Base-by-base conservation (phyloP, 805 yeast genomes). In the Citeromyces nyonsensis region DNA sequence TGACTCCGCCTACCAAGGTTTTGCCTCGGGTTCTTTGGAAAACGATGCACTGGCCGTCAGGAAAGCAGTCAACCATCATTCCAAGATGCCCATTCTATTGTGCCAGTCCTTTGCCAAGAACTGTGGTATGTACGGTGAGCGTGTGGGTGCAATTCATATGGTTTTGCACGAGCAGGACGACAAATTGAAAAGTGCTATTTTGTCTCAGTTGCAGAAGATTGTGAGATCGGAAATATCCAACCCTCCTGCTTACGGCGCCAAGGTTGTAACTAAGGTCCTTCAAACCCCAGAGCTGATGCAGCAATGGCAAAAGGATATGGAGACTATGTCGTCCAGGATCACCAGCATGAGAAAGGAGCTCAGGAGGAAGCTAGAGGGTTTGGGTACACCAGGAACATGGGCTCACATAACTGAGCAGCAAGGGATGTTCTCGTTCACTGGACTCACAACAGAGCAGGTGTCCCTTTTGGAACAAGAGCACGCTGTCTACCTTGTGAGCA, bases 101-200 rank as follows among this genome's bases (percentile, higher is more conserved):
- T 85, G 95, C 57, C 98, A 88, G 64, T 85, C 95, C 7, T 88
- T 88, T 56, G 95, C 97, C 35, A 88, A 88, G 57, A 88, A 91
- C 59, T 81, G 81, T 48, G 97, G 97, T 42, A 77, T 88, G 73
- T 88, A 88, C 51, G 97, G 97, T 54, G 97, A 88, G 64, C 79
- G 98, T 63, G 84, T 79, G 24, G 98, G 98, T 40, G 93, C 91
- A 15, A 69, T 88, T 54, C 95, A 86, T 49, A 52, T 86, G 15
- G 69, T 83, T 8, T 51, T 75, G 15, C 68, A 73, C 25, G 55
- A 56, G 25, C 46, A 56, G 15, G 51, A 57, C 36, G 44, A 54
- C 1, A 48, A 50, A 3, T 62, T 72, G 36, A 63, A 64, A 40
- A 51, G 47, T 13, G 83, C 86, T 13, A 63, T 86, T 38, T 54